Evolutionary conservation across 176 grass and related monocot genomes (phyloP).

Genomic region (Otatea glauca): DNA sequence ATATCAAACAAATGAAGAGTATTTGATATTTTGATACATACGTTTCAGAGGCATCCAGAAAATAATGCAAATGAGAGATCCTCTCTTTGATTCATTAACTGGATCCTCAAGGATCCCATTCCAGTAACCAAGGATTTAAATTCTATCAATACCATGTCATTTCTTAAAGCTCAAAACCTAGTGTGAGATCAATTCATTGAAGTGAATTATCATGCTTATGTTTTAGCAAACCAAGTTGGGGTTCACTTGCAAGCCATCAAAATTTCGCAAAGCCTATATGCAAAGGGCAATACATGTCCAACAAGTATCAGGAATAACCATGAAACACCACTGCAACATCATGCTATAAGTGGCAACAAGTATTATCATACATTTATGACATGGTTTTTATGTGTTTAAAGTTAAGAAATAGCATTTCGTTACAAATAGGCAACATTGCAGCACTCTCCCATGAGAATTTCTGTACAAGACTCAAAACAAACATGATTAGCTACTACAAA

Average conservation of each 20-base stretch:
- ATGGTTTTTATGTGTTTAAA: background rate
- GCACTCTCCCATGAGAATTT: background rate
- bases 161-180: constrained; percentile 15
- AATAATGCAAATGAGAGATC: no score
- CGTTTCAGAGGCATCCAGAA: no score
- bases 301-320: constrained; percentile 3
- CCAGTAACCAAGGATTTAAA: background rate
- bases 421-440: background rate
- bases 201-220: background rate
- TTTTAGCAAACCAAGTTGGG: background rate
- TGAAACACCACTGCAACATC: background rate
- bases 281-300: background rate
- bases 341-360: background rate
- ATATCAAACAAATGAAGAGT: no score
- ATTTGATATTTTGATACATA: no score
- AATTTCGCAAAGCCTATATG: background rate
- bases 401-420: background rate
- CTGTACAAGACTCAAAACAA: background rate
- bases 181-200: background rate
- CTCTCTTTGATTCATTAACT: no score
- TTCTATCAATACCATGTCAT: background rate
- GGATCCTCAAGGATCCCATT: no score
- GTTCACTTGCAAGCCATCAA: background rate
- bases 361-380: background rate
- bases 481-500: background rate